Conservation (phyloP, 306 rosid species). For the Castanea sativa region DNA sequence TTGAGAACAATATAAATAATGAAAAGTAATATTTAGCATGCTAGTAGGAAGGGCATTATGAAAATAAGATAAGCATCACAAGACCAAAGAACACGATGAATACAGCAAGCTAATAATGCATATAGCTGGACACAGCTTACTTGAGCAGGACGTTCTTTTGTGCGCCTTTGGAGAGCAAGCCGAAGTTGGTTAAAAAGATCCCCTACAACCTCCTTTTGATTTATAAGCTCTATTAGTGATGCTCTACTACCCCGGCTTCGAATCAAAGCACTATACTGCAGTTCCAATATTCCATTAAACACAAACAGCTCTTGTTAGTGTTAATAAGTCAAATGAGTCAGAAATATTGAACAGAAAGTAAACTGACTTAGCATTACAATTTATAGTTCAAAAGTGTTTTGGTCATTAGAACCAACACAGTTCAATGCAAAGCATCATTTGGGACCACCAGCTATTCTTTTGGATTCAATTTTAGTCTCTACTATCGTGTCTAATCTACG, state of each 20-base stretch:
- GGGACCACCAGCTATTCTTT: constrained; percentile 2
- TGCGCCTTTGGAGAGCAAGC: constrained; percentile 87
- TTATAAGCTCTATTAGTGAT: constrained; percentile 75
- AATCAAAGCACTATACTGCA: constrained; percentile 88
- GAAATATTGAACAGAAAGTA: not conserved
- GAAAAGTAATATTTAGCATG: not conserved
- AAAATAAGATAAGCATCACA: not conserved
- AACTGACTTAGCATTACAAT: not conserved
- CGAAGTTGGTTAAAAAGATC: constrained; percentile 97
- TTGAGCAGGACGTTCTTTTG: constrained; percentile 86
- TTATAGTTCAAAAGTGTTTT: constrained; percentile 4
- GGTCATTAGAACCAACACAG: not conserved
- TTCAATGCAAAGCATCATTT: constrained; percentile 14
- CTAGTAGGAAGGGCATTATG: not conserved
- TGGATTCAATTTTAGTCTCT: not conserved
- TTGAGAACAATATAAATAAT: not conserved
- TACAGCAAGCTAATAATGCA: not conserved
- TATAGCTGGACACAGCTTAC: constrained; percentile 45
- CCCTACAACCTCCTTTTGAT: constrained; percentile 90
- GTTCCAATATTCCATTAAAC: constrained; percentile 31
- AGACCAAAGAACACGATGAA: not conserved
- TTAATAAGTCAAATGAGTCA: not conserved
- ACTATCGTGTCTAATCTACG: not conserved
- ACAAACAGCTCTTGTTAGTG: constrained; percentile 17
- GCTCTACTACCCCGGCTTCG: constrained; percentile 59